Conservation (phyloP, 306 rosid species). For the Rosa multiflora region DNA sequence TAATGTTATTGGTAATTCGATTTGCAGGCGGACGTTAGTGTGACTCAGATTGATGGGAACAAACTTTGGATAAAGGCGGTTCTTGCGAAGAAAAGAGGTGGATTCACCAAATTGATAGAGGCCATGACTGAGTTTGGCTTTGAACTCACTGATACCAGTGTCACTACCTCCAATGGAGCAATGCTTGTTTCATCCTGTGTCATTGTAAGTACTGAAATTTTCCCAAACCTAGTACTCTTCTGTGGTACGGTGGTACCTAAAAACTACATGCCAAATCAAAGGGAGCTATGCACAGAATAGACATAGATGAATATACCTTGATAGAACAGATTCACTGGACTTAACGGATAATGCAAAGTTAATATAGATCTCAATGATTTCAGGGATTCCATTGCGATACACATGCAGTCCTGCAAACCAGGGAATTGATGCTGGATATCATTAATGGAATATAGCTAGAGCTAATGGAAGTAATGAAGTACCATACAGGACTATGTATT, state of each 20-base stretch:
- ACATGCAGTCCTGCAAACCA: slow-evolving; percentile 30
- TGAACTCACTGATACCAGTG: slow-evolving; percentile 48
- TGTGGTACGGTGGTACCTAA: neutral
- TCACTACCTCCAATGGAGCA: slow-evolving; percentile 53
- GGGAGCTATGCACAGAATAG: neutral
- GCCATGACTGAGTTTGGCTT: slow-evolving; percentile 45
- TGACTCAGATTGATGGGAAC: slow-evolving; percentile 39
- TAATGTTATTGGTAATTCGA: neutral
- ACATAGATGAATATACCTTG: neutral
- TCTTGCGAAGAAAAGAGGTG: slow-evolving; percentile 48
- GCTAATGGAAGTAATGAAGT: neutral
- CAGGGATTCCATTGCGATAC: slow-evolving; percentile 46
- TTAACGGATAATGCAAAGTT: neutral
- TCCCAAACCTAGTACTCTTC: neutral
- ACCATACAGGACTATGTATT: neutral
- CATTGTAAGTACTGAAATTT: slow-evolving; percentile 33
- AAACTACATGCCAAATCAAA: neutral
- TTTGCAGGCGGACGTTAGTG: slow-evolving; percentile 47
- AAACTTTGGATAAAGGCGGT: slow-evolving; percentile 56
- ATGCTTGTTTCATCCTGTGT: slow-evolving; percentile 45
- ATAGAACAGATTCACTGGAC: neutral
- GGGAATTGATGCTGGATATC: slow-evolving; percentile 37
- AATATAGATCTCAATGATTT: neutral
- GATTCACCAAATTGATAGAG: slow-evolving; percentile 43
- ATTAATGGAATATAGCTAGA: slow-evolving; percentile 28